Conservation (phyloP, 345 rosid genomes). For the Aquilaria sinensis region DNA sequence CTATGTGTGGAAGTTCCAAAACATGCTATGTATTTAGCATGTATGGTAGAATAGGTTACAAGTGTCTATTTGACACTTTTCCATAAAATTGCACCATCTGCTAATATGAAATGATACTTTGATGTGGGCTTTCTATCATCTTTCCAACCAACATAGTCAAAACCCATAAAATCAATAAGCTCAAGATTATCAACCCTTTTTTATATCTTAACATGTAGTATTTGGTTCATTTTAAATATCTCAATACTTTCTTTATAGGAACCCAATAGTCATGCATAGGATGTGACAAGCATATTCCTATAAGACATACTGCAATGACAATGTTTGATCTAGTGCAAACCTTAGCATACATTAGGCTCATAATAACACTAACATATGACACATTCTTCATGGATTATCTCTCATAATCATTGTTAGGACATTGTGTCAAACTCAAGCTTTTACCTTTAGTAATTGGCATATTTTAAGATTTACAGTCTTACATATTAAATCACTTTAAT, state of each 20-base stretch:
- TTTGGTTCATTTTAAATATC: neutral
- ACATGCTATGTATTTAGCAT: neutral
- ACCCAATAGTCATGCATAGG: neutral
- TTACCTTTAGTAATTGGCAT: neutral
- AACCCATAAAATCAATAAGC: neutral
- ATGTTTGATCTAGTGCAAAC: neutral
- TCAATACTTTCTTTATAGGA: neutral
- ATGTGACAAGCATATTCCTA: too few relatives aligned
- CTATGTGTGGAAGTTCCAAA: neutral
- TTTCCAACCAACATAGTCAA: neutral
- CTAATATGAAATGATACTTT: too few relatives aligned
- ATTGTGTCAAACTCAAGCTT: neutral
- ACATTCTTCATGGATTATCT: neutral
- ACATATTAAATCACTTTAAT: neutral
- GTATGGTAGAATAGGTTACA: conserved; percentile 1
- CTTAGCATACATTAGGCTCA: conserved; percentile 7
- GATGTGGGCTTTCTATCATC: too few relatives aligned
- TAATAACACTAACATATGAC: neutral
- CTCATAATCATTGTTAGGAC: neutral
- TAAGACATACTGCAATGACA: neutral
- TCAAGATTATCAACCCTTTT: neutral
- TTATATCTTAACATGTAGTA: neutral
- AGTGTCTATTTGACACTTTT: conserved; percentile 8
- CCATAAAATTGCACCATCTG: neutral
- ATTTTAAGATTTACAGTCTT: neutral